Base-by-base conservation (phyloP, 345 rosid genomes). In the Eucalyptus tenuipes region DNA sequence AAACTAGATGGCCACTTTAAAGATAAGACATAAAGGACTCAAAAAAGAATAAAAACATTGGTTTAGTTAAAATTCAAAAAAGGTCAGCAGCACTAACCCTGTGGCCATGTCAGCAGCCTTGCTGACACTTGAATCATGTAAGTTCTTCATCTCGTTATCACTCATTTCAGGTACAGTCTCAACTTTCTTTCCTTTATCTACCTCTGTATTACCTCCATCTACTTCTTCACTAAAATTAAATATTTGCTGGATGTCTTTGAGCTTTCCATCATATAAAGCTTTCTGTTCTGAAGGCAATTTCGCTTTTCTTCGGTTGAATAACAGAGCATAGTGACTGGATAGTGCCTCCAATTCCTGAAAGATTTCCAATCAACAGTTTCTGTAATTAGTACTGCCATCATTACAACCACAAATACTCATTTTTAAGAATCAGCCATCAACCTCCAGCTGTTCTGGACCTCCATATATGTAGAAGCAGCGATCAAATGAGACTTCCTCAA, bases 391-490 rank as follows among this genome's bases (percentile, higher is more conserved):
- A 87, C 12, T 11, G 22, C 18, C 48, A 42, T 45, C 88, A 92
- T 87, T 89, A 88, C 44, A 85, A 86, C 31, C 22, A 88, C 50
- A 85, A 85, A 57, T 85, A 80, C 64, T 91, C 90, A 88, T 44
- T 88, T 89, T 31, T 86, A 89, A 79, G 55, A 88, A 90, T 49
- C 81, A 85, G 89, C 89, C 87, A 75, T 27, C 88, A 71, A 98
- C 99, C 99, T 98, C 98, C 90, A 98, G 92, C 91, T 96, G 99
- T 91, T 98, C 99, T 88, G 99, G 99, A 90, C 99, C 99, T 86
- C 99, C 99, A 92, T 97, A 98, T 90, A 98, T 98, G 91, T 97
- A 98, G 94, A 98, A 98, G 93, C 99, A 98, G 49, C 99, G 95
- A 93, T 97, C 99, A 94, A 98, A 98, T 88, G 97, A 94, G 86